Base-by-base conservation (phyloP, 176 grass and related monocot genomes). In the Triticum timopheevii region DNA sequence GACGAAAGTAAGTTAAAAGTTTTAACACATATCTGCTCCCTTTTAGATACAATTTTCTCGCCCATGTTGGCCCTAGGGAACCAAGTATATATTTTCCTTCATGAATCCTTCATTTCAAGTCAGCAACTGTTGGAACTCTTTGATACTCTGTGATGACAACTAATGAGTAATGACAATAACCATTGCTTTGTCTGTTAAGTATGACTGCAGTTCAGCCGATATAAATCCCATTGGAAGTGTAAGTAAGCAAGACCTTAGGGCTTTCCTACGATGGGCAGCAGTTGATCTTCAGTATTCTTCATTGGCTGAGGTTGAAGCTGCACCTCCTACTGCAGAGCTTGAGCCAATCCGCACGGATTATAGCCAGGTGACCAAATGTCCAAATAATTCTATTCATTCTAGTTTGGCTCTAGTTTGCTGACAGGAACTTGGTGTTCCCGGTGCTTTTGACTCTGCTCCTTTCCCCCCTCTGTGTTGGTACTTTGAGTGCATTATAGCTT, bases 141-240 rank as follows among this genome's bases (percentile, higher is more conserved):
- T 81, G 69, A 62, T 84, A 42, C 1, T 87, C 13, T 22, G 38
- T 0, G 23, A 59, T 59, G 56, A 0, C 20, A 59, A 59, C 56
- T 79, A 86, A 83, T 39, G 50, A 69, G 16, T 78, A 80, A 82
- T 36, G 54, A 19, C 50, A 74, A 83, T 80, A 36, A 58, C 6
- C 24, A 36, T 38, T 16, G 28, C 79, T 80, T 79, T 65, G 17
- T 79, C 87, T 49, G 84, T 12, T n/a, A 17, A 99, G 97, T 99
- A 99, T 88, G 97, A 99, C 81, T 99, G 97, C 90, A 96, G 97
- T 83, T 93, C 94, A 7, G 97, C 97, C 2, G 97, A 99, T 90
- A 91, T 98, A 88, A 98, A 98, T 50, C 97, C 97, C 45, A 98
- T 98, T 12, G 97, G 97, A 76, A 98, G 96, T 94, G 82, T 98